Evolutionary conservation across 1,284 basidiomycete species (phyloP), one percentile per base, ranked within the genome.

Genomic region (Paramarasmius palmivorus): DNA sequence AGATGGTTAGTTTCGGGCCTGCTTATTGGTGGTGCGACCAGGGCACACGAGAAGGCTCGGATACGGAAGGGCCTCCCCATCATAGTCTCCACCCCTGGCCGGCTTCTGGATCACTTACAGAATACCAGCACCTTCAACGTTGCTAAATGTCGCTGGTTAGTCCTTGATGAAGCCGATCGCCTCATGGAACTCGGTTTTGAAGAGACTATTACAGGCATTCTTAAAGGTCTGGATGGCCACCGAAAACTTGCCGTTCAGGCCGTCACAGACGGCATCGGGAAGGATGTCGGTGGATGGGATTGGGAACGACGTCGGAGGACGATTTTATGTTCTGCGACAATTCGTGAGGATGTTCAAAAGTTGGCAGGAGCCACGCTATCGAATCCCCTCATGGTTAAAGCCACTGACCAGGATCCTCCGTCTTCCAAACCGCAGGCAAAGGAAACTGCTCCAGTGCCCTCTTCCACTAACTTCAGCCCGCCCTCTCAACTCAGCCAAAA

Each of bases 161-260:
- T 99, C 1, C 82, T 99, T 26, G 97, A 99, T 66, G 97, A 99
- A 73, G 96, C 97, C 2, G 97, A 99, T 72, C 77, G 95, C 53
- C 77, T 98, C 10, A 98, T 99, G 81, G 95, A 98, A 65, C 88
- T 98, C 74, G 96, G 96, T 1, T 99, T 99, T 63, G 93, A 94
- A 63, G 88, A 92, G 38, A 93, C 96, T 10, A 82, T 99, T 46
- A 83, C 82, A 46, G 95, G 93, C 0, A 98, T 99, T 61, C 74
- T 98, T 51, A 84, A 88, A 63, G 87, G 90, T 12, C 69, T 98
- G 14, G 92, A 96, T 54, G 92, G 92, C 0, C 78, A 93, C 56
- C 71, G 82, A 57, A 86, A 82, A 63, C 79, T 90, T 25, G 92
- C 87, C 29, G 73, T 88, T 29, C 82, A 88, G 58, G 90, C 90